Evolutionary conservation across 2,329 filamentous ascomycete genomes (phyloP).

Genomic region (Ustilaginoidea virens): DNA sequence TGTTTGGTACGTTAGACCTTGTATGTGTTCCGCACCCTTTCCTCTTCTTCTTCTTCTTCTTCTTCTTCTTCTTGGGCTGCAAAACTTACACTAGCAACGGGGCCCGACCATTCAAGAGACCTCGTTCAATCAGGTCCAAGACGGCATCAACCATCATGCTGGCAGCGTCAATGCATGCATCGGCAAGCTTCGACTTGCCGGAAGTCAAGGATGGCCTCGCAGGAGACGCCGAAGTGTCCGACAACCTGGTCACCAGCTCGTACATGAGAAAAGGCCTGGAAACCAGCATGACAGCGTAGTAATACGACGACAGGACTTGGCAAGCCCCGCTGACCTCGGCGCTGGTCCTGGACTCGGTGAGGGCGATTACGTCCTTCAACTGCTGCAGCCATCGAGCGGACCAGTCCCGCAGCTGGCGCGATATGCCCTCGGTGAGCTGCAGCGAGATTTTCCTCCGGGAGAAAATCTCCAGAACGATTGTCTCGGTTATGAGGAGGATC

Average conservation of each 20-base stretch:
- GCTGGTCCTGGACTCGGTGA: conserved; percentile 8
- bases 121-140: conserved; percentile 25
- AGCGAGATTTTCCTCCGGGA: conserved; percentile 36
- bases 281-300: conserved; percentile 42
- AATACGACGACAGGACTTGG: conserved; percentile 36
- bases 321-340: conserved; percentile 29
- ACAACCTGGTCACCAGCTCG: conserved; percentile 30
- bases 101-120: conserved; percentile 26
- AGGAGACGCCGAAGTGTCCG: conserved; percentile 14
- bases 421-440: conserved; percentile 37
- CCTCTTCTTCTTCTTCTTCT: too few relatives aligned
- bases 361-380: conserved; percentile 23
- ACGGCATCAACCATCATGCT: conserved; percentile 36
- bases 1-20: too few relatives aligned
- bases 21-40: too few relatives aligned
- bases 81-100: conserved; percentile 33
- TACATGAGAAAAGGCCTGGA: conserved; percentile 41
- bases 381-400: conserved; percentile 30
- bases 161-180: conserved; percentile 39
- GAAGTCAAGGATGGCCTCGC: conserved; percentile 15
- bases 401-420: conserved; percentile 35
- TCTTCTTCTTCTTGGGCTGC: too few relatives aligned
- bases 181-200: conserved; percentile 33
- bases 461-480: conserved; percentile 35
- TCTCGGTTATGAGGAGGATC: conserved; percentile 34